A percentile compares a stretch with the other conserved stretches of the same genome.
phyloP scores from a whole-genome alignment of 805 yeast genomes.

The Nakazawaea ernobii region DNA sequence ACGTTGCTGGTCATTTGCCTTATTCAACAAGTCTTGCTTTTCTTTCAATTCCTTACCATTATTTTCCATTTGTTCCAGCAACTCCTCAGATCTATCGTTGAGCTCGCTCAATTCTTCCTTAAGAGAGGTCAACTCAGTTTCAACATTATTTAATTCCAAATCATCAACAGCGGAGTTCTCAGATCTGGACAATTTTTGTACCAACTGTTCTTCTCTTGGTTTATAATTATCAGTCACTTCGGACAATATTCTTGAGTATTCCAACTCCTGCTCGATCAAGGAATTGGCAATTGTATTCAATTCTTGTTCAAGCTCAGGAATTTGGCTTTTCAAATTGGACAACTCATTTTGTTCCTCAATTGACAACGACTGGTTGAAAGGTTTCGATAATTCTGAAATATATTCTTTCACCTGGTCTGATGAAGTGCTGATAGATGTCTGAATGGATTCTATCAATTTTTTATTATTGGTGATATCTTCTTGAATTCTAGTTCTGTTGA shows the following conservation, averaged over 20 bases:
- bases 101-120: slow-evolving; percentile 20
- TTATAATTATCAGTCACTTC: slow-evolving; percentile 54
- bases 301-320: slow-evolving; percentile 33
- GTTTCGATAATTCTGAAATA: slow-evolving; percentile 42
- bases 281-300: slow-evolving; percentile 34
- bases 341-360: slow-evolving; percentile 42
- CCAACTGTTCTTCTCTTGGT: slow-evolving; percentile 43
- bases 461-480: slow-evolving; percentile 35
- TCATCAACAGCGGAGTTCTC: slow-evolving; percentile 14
- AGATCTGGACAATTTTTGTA: slow-evolving; percentile 16
- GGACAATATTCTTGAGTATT: slow-evolving; percentile 40
- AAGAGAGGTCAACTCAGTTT: slow-evolving; percentile 16
- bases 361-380: slow-evolving; percentile 49
- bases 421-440: slow-evolving; percentile 27
- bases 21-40: slow-evolving; percentile 34
- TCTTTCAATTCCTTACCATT: slow-evolving; percentile 25
- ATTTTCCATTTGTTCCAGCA: slow-evolving; percentile 24
- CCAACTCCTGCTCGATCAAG: slow-evolving; percentile 40
- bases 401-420: slow-evolving; percentile 36
- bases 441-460: slow-evolving; percentile 29
- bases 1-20: slow-evolving; percentile 54
- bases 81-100: slow-evolving; percentile 22
- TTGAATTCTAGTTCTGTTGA: slow-evolving; percentile 34
- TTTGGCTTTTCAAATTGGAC: slow-evolving; percentile 24
- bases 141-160: slow-evolving; percentile 5